Evolutionary conservation across 495 filamentous ascomycete species (phyloP).

Genomic region (Darksidea phi): DNA sequence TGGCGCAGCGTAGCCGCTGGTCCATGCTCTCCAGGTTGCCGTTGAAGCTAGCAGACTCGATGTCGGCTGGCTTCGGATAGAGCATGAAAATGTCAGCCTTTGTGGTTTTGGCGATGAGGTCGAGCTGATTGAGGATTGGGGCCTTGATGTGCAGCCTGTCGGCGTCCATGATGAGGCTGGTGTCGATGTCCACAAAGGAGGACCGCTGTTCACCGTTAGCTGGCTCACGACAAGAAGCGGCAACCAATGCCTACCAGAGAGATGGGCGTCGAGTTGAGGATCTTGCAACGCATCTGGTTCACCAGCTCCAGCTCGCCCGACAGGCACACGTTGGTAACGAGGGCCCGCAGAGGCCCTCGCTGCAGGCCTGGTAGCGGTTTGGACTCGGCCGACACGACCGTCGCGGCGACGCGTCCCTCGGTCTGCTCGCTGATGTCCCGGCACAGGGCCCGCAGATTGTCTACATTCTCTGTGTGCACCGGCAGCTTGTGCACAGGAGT

Average conservation of each 20-base stretch:
- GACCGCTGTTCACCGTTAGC: constrained; percentile 62
- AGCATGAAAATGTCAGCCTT: constrained; percentile 95
- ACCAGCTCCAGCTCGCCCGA: constrained; percentile 80
- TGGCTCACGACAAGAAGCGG: neutral
- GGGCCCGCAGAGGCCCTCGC: constrained; percentile 62
- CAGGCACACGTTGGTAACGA: constrained; percentile 87
- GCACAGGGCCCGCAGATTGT: constrained; percentile 72
- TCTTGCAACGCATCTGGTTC: constrained; percentile 76
- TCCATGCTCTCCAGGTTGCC: constrained; percentile 70
- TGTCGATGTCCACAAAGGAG: constrained; percentile 88
- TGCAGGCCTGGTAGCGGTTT: constrained; percentile 68
- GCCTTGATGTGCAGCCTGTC: constrained; percentile 62
- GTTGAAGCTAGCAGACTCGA: constrained; percentile 56
- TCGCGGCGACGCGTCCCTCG: constrained; percentile 71
- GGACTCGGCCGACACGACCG: constrained; percentile 77
- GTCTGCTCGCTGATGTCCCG: constrained; percentile 70
- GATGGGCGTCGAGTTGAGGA: constrained; percentile 83
- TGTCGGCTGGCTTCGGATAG: constrained; percentile 65
- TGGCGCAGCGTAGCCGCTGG: constrained; percentile 81
- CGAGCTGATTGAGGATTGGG: constrained; percentile 77
- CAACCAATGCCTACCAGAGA: constrained; percentile 65
- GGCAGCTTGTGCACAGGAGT: constrained; percentile 81
- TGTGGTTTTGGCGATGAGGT: constrained; percentile 77
- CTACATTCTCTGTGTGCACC: constrained; percentile 81
- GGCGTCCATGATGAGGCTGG: constrained; percentile 76